phyloP scores from a whole-genome alignment of 2,329 filamentous ascomycete species.

The Zarea fungicola region DNA sequence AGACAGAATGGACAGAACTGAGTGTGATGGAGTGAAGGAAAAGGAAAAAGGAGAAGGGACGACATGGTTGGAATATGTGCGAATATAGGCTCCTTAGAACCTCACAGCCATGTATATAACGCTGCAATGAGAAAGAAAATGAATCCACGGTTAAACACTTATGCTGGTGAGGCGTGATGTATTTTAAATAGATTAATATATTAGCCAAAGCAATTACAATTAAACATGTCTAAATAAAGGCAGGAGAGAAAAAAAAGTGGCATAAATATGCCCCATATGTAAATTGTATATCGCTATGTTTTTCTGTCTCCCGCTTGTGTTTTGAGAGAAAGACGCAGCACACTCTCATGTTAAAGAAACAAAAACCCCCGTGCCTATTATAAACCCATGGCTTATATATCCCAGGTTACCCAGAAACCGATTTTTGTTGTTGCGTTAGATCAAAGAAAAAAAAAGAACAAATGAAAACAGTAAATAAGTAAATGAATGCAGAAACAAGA shows the following conservation, averaged over 20 bases:
- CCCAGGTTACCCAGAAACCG: constrained; percentile 4
- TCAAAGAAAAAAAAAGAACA: constrained; percentile 9
- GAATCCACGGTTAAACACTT: not conserved
- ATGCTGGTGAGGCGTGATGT: not conserved
- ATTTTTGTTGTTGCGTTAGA: constrained; percentile 2
- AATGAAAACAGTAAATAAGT: not conserved
- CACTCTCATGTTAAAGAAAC: not conserved
- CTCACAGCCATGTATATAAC: constrained; percentile 15
- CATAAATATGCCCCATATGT: no score
- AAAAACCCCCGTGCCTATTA: not conserved
- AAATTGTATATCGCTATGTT: no score
- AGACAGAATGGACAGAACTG: no score
- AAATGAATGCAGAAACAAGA: not conserved
- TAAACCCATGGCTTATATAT: not conserved
- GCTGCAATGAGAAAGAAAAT: constrained; percentile 12
- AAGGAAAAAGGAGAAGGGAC: not conserved
- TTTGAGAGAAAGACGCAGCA: no score
- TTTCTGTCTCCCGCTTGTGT: not conserved
- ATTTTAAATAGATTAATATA: no score
- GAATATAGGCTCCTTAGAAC: not conserved
- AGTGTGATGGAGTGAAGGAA: no score
- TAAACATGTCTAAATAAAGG: not conserved
- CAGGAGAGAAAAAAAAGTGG: constrained; percentile 11
- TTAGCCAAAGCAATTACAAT: no score
- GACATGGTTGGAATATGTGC: constrained; percentile 6